These are phyloP conservation scores for Backusella luteola DNA, from an alignment of 192 early-diverging fungal genomes.

Conservation along the genomic window DNA sequence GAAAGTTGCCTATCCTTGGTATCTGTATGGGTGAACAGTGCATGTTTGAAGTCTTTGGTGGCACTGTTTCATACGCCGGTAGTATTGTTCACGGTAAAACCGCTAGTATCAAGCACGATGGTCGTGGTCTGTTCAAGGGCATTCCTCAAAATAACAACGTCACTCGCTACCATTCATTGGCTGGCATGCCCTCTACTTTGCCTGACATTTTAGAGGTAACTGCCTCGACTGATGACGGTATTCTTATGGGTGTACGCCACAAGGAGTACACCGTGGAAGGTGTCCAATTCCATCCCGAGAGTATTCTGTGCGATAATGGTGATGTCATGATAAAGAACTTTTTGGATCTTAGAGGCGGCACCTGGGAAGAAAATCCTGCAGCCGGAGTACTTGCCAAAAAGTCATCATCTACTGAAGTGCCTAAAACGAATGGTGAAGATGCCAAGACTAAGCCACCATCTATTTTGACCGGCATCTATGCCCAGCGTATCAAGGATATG, in stretches of 20 bases:
- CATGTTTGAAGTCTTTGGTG: constrained; percentile 96
- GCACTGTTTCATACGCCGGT: constrained; percentile 88
- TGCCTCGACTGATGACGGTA: constrained; percentile 74
- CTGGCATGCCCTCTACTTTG: constrained; percentile 79
- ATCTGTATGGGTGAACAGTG: constrained; percentile 98
- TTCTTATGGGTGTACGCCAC: constrained; percentile 97
- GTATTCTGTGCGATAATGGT: constrained; percentile 93
- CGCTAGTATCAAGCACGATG: constrained; percentile 87
- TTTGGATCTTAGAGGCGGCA: constrained; percentile 80
- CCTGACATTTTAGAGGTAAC: constrained; percentile 86
- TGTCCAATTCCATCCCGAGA: constrained; percentile 98
- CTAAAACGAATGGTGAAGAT: neutral
- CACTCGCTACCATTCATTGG: constrained; percentile 97
- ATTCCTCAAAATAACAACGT: constrained; percentile 83
- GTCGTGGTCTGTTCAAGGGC: constrained; percentile 80
- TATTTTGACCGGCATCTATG: constrained; percentile 83
- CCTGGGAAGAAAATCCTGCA: constrained; percentile 73
- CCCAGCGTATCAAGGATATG: constrained; percentile 81
- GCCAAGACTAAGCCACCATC: constrained; percentile 50
- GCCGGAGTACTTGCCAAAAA: constrained; percentile 37
- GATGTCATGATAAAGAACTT: constrained; percentile 89
- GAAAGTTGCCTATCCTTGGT: constrained; percentile 94
- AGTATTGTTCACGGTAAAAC: constrained; percentile 99
- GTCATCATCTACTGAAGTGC: neutral
- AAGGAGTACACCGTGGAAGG: constrained; percentile 87